A percentile compares a stretch with the other conserved stretches of the same genome.
phyloP scores from a whole-genome alignment of 2,329 filamentous ascomycete genomes.

The Exophiala spinifera region DNA sequence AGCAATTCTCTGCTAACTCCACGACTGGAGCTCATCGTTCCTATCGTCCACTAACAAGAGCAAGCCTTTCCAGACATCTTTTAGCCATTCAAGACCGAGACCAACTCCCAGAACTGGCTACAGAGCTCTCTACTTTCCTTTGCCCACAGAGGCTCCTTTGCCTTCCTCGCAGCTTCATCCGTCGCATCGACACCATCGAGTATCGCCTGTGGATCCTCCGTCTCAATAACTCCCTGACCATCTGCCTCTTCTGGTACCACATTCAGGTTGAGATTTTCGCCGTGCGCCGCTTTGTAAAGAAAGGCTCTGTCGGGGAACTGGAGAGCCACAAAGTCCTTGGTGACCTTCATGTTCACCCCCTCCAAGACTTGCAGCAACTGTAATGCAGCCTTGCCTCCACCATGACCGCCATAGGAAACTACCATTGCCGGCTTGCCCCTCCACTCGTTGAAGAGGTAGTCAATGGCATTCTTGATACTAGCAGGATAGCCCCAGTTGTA shows the following conservation, averaged over 20 bases:
- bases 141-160: conserved; percentile 6
- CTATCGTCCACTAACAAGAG: too few species aligned
- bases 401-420: conserved; percentile 53
- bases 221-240: neutral
- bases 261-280: conserved; percentile 29
- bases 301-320: conserved; percentile 32
- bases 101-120: conserved; percentile 16
- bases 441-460: conserved; percentile 61
- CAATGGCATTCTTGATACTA: conserved; percentile 60
- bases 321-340: conserved; percentile 32
- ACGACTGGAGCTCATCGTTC: too few species aligned
- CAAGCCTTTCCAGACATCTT: neutral
- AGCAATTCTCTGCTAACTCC: too few species aligned
- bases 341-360: conserved; percentile 37
- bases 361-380: conserved; percentile 37
- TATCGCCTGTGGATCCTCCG: neutral
- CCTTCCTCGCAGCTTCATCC: neutral
- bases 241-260: conserved; percentile 5
- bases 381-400: conserved; percentile 38
- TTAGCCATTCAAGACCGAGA: conserved; percentile 2
- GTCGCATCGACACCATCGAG: neutral
- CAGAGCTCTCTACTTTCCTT: conserved; percentile 12
- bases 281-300: conserved; percentile 25
- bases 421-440: conserved; percentile 53
- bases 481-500: conserved; percentile 58